Conservation (phyloP, 1,284 basidiomycete genomes). For the Rugiboletus extremiorientalis region DNA sequence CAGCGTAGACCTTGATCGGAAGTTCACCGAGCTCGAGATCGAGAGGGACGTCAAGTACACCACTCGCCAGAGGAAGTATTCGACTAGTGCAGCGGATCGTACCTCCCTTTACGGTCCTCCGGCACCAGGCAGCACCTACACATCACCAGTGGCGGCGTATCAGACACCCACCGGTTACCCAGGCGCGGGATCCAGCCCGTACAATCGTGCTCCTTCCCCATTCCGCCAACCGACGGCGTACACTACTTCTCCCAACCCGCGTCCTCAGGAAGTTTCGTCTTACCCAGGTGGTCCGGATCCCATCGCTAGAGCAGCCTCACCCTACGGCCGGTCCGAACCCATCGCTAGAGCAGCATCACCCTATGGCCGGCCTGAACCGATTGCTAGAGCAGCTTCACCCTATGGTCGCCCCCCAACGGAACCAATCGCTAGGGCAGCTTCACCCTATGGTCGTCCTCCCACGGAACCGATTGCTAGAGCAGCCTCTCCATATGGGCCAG, state of each 20-base stretch:
- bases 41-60: constrained; percentile 24
- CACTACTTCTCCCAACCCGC: constrained; percentile 30
- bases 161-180: constrained; percentile 25
- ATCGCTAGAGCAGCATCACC: constrained; percentile 30
- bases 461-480: constrained; percentile 25
- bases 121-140: constrained; percentile 11
- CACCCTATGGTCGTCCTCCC: constrained; percentile 25
- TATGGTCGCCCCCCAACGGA: constrained; percentile 34
- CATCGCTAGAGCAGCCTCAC: constrained; percentile 31
- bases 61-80: constrained; percentile 31
- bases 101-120: constrained; percentile 19
- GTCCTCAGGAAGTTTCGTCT: constrained; percentile 33
- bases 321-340: constrained; percentile 32
- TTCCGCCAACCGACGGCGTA: constrained; percentile 35
- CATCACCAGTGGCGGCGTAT: constrained; percentile 21
- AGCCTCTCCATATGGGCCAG: constrained; percentile 26
- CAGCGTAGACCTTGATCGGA: constrained; percentile 30
- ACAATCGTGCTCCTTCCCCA: constrained; percentile 28
- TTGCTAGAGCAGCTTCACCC: constrained; percentile 22
- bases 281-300: constrained; percentile 35
- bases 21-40: constrained; percentile 33
- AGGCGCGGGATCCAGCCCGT: constrained; percentile 16
- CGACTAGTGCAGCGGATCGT: constrained; percentile 30
- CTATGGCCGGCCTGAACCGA: constrained; percentile 27
- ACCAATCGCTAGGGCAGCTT: constrained; percentile 26